Conservation (phyloP, 495 filamentous ascomycete species). For the Talaromyces proteolyticus region DNA sequence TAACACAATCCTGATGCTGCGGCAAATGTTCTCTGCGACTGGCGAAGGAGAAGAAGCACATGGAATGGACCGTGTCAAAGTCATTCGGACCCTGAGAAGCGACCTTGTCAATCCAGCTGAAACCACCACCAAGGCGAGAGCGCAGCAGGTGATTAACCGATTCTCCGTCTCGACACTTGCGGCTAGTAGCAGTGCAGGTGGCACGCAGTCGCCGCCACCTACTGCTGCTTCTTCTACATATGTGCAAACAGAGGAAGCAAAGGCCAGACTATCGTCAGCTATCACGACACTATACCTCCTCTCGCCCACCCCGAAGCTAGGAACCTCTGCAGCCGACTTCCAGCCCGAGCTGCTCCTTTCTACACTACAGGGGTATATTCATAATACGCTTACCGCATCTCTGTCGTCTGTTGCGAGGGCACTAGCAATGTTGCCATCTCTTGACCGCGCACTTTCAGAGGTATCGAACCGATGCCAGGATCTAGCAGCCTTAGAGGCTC, state of each 20-base stretch:
- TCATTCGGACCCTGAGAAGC: conserved; percentile 59
- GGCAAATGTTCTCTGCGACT: conserved; percentile 62
- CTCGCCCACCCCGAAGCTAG: conserved; percentile 47
- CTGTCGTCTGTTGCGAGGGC: conserved; percentile 64
- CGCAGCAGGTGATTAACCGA: conserved; percentile 75
- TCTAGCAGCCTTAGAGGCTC: conserved; percentile 75
- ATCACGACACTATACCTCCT: conserved; percentile 76
- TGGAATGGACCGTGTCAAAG: conserved; percentile 64
- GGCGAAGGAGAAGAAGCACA: conserved; percentile 66
- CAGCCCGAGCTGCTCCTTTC: conserved; percentile 67
- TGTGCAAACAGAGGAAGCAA: conserved; percentile 73
- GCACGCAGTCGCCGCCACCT: conserved; percentile 16
- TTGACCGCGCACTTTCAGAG: conserved; percentile 79
- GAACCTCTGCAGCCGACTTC: conserved; percentile 20
- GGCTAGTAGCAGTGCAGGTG: conserved; percentile 16
- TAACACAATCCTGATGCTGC: conserved; percentile 65
- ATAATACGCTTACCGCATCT: conserved; percentile 67
- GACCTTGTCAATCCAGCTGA: conserved; percentile 67
- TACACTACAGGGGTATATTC: conserved; percentile 74
- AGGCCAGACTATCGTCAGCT: conserved; percentile 66
- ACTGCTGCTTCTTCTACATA: conserved; percentile 59
- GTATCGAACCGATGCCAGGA: conserved; percentile 83
- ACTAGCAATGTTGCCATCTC: conserved; percentile 70
- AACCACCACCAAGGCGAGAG: conserved; percentile 54
- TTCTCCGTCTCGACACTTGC: conserved; percentile 70